A percentile compares a stretch with the other conserved stretches of the same genome.
These are phyloP conservation scores for Agrocybe chaxingu DNA, from an alignment of 768 basidiomycete species.

Conservation along the genomic window DNA sequence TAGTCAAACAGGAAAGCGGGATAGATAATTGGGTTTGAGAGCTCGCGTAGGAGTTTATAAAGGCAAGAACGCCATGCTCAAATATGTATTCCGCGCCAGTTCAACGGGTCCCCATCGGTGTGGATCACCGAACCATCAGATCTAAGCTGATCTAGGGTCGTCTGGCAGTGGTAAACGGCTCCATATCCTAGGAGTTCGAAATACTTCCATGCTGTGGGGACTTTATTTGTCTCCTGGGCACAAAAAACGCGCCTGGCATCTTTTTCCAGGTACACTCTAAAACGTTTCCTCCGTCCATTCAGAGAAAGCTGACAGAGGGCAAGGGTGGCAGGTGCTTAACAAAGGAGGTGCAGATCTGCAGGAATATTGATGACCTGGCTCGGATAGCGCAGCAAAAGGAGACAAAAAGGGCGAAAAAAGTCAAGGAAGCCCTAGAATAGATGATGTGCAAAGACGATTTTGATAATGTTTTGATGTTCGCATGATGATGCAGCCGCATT, in stretches of 20 bases:
- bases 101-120: constrained; percentile 40
- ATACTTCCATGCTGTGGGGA: constrained; percentile 36
- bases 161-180: constrained; percentile 40
- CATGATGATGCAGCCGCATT: constrained; percentile 13
- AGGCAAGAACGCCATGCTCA: constrained; percentile 31
- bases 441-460: constrained; percentile 6
- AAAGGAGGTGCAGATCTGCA: not conserved
- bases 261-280: constrained; percentile 36
- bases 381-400: not conserved
- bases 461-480: constrained; percentile 13
- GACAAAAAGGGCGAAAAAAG: not conserved
- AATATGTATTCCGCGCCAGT: constrained; percentile 41
- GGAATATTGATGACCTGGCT: not conserved
- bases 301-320: constrained; percentile 10
- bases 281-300: constrained; percentile 25
- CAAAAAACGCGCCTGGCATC: constrained; percentile 25
- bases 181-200: constrained; percentile 42
- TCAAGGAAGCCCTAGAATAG: constrained; percentile 5
- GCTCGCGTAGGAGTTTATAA: constrained; percentile 53
- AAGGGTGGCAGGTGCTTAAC: constrained; percentile 1
- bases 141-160: constrained; percentile 55
- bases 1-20: constrained; percentile 33
- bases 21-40: constrained; percentile 31
- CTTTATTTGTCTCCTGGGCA: constrained; percentile 37
- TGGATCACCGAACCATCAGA: constrained; percentile 63